These are phyloP conservation scores for Aphanomyces astaci DNA, from an alignment of 352 stramenopile species.

Conservation along the genomic window DNA sequence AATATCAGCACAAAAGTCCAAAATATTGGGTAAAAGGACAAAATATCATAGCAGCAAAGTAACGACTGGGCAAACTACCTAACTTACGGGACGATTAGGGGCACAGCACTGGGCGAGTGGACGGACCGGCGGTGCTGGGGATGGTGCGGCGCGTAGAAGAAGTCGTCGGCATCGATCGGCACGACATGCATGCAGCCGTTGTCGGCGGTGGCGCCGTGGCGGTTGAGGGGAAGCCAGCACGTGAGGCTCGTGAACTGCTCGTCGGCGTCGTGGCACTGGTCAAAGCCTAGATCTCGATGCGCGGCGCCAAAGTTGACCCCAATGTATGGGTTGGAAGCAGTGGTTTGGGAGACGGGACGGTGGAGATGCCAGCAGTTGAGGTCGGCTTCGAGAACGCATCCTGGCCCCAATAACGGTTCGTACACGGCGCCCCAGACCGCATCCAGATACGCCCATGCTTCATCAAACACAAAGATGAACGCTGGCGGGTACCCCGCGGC, in stretches of 20 bases:
- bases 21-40: no score
- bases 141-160: constrained; percentile 24
- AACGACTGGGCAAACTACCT: neutral
- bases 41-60: no score
- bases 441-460: neutral
- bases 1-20: no score
- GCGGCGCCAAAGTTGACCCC: constrained; percentile 18
- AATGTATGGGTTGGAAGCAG: neutral
- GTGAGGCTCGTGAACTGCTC: constrained; percentile 15
- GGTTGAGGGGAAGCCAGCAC: constrained; percentile 22
- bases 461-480: constrained; percentile 9
- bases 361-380: constrained; percentile 7
- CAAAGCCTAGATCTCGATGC: constrained; percentile 22
- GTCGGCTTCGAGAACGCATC: neutral
- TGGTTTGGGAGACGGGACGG: neutral
- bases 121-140: neutral
- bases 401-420: neutral
- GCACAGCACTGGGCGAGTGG: neutral
- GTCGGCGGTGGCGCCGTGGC: constrained; percentile 4
- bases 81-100: neutral
- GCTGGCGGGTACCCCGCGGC: constrained; percentile 3
- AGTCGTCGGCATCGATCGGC: constrained; percentile 23
- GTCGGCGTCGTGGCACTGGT: constrained; percentile 22
- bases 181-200: constrained; percentile 23
- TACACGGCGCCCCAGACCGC: neutral